Evolutionary conservation across 768 basidiomycete genomes (phyloP).

Genomic region (Neoboletus subvelutipes): DNA sequence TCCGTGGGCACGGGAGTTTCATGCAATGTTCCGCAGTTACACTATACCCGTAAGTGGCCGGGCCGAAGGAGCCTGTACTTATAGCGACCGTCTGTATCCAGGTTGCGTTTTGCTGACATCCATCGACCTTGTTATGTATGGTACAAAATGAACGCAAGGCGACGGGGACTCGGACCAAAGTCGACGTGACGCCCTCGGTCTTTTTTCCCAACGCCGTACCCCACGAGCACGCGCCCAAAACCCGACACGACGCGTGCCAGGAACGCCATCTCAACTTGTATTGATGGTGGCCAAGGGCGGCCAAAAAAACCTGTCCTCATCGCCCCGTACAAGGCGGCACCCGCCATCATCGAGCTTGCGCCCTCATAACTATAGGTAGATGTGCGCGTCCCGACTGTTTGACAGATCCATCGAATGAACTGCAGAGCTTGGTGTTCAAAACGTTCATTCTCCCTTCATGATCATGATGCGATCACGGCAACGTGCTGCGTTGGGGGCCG

Average conservation of each 20-base stretch:
- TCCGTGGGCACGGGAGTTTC: conserved; percentile 15
- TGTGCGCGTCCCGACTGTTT: background rate
- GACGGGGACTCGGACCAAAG: background rate
- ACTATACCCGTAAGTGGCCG: background rate
- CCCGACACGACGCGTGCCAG: background rate
- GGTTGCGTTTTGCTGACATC: background rate
- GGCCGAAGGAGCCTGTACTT: conserved; percentile 1
- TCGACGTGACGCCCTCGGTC: background rate
- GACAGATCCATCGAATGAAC: background rate
- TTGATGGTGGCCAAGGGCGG: background rate
- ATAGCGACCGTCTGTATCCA: background rate
- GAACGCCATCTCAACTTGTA: background rate
- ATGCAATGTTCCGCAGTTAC: background rate
- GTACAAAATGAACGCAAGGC: background rate
- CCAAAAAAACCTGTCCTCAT: conserved; percentile 1
- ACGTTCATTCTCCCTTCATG: background rate
- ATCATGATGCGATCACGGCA: conserved; percentile 5
- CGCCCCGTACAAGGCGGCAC: conserved; percentile 7
- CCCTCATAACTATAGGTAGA: background rate
- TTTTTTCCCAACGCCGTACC: conserved; percentile 1
- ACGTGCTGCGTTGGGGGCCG: background rate
- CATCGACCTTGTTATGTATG: background rate
- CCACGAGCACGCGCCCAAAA: background rate
- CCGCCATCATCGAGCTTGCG: background rate
- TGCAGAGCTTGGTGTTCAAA: conserved; percentile 2